Evolutionary conservation across 75 land plant species (phyloP).

Genomic region (Selaginella tamariscina): DNA sequence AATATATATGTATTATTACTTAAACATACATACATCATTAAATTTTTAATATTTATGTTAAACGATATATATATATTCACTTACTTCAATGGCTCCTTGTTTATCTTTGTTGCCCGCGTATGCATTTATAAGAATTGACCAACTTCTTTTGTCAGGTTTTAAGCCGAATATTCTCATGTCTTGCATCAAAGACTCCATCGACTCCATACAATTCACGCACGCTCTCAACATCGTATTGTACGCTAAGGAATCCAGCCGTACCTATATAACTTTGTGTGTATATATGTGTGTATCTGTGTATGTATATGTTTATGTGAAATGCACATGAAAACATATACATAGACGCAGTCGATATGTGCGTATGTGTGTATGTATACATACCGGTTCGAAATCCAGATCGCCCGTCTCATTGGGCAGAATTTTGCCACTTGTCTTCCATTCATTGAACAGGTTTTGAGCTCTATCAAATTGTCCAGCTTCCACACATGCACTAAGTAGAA

Average conservation of each 20-base stretch:
- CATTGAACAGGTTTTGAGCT: slow-evolving; percentile 53
- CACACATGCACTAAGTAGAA: slow-evolving; percentile 63
- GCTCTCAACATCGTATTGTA: slow-evolving; percentile 87
- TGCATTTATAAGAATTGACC: slow-evolving; percentile 63
- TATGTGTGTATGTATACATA: neutral
- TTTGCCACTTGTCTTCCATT: slow-evolving; percentile 43
- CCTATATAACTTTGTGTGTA: slow-evolving; percentile 18
- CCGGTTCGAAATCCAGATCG: neutral
- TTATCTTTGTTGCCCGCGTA: slow-evolving; percentile 46
- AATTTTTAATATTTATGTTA: neutral
- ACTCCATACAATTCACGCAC: slow-evolving; percentile 44
- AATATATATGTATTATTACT: neutral
- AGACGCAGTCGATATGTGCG: slow-evolving; percentile 13
- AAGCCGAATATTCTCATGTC: slow-evolving; percentile 56
- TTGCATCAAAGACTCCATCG: slow-evolving; percentile 43
- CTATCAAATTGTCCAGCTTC: slow-evolving; percentile 58
- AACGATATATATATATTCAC: neutral
- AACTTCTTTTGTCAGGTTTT: slow-evolving; percentile 51
- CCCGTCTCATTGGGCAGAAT: neutral
- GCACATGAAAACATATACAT: neutral
- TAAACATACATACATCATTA: neutral
- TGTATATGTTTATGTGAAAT: neutral
- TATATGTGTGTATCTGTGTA: neutral
- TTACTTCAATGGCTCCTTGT: slow-evolving; percentile 42
- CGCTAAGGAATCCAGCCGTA: slow-evolving; percentile 55